Evolutionary conservation across 176 grass and related monocot genomes (phyloP).

Genomic region (Dactylis glomerata): DNA sequence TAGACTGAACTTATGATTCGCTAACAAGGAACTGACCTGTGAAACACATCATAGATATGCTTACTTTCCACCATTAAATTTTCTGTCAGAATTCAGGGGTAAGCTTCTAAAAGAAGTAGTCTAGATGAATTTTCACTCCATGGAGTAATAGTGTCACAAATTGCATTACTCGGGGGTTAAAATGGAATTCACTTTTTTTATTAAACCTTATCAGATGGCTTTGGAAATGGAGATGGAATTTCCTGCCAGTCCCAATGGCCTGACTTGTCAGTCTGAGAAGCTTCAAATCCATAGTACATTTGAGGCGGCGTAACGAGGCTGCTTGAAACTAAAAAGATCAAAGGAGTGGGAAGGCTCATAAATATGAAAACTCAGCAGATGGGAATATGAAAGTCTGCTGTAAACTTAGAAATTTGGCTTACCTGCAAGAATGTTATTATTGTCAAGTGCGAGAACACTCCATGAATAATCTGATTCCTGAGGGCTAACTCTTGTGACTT

Average conservation of each 20-base stretch:
- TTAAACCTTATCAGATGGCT: conserved; percentile 68
- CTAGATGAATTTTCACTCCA: no score
- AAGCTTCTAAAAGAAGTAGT: not conserved
- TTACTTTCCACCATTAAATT: not conserved
- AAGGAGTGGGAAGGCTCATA: conserved; percentile 3
- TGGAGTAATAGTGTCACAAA: no score
- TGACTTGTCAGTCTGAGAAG: not conserved
- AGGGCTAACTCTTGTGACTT: conserved; percentile 64
- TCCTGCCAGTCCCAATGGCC: conserved; percentile 3
- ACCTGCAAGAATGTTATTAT: conserved; percentile 86
- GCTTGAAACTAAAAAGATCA: not conserved
- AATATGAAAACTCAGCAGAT: conserved; percentile 27
- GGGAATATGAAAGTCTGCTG: conserved; percentile 9
- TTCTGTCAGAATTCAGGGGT: not conserved
- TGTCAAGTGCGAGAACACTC: conserved; percentile 85
- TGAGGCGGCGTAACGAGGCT: conserved; percentile 6
- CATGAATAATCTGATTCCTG: conserved; percentile 65
- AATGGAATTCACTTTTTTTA: not conserved
- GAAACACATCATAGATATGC: conserved; percentile 27
- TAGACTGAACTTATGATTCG: conserved; percentile 52
- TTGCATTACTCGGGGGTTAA: no score
- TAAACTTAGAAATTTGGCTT: conserved; percentile 7
- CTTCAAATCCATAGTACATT: conserved; percentile 8
- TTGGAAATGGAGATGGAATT: conserved; percentile 43
- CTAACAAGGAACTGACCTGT: conserved; percentile 62